A percentile compares a stretch with the other conserved stretches of the same genome.
Conservation (phyloP, 306 rosid genomes). For the Begonia loranthoides region DNA sequence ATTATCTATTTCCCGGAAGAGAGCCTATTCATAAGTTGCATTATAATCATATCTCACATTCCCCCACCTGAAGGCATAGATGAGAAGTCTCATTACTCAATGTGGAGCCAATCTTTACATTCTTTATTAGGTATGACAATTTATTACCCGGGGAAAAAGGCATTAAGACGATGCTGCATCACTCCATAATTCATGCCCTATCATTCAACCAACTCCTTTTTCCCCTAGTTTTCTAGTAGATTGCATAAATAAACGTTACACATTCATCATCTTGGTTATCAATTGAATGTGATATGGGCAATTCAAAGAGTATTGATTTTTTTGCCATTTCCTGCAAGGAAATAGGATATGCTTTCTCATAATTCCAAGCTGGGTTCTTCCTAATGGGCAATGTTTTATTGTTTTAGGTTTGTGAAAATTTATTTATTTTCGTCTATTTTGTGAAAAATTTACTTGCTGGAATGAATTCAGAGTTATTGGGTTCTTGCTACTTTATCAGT, state of each 20-base stretch:
- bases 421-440: neutral
- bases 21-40: conserved; percentile 41
- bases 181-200: neutral
- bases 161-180: neutral
- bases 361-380: too few species aligned
- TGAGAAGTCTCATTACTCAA: conserved; percentile 32
- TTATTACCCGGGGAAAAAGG: neutral
- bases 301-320: too few species aligned
- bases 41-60: conserved; percentile 35
- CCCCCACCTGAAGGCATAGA: conserved; percentile 37
- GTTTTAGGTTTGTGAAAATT: neutral
- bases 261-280: neutral
- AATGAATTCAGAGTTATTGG: neutral
- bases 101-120: conserved; percentile 70
- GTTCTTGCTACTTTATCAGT: conserved; percentile 8
- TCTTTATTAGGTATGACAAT: conserved; percentile 1
- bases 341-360: too few species aligned
- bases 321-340: too few species aligned
- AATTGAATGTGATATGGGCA: too few species aligned
- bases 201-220: neutral
- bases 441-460: neutral
- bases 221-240: neutral
- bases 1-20: conserved; percentile 27
- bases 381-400: too few species aligned
- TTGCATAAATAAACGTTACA: neutral